Evolutionary conservation across 2,329 filamentous ascomycete genomes (phyloP).

Genomic region (Thermothelomyces thermophilus): DNA sequence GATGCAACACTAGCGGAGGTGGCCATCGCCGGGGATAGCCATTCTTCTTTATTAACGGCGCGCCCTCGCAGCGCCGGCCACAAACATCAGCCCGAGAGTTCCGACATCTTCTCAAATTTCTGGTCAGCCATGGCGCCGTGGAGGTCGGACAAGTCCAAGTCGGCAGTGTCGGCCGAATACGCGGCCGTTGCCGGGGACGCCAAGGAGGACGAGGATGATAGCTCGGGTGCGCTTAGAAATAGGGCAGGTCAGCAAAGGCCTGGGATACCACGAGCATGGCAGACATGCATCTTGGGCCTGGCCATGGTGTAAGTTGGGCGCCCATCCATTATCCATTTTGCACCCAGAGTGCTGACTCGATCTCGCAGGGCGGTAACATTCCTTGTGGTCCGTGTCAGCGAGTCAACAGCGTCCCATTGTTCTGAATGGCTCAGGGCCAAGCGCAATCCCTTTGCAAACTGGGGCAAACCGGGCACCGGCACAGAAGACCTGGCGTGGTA

Average conservation of each 20-base stretch:
- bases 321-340: not conserved
- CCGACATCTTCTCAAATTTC: not conserved
- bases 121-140: constrained; percentile 13
- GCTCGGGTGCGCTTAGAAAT: not conserved
- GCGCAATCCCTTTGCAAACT: constrained; percentile 29
- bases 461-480: constrained; percentile 33
- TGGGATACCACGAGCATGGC: constrained; percentile 1
- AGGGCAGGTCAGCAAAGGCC: not conserved
- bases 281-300: constrained; percentile 2
- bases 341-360: not conserved
- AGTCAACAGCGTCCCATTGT: not conserved
- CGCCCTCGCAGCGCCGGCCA: not conserved
- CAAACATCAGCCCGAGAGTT: not conserved
- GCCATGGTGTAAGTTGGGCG: constrained; percentile 3
- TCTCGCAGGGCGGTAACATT: not conserved
- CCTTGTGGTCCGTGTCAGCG: constrained; percentile 1
- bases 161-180: constrained; percentile 4
- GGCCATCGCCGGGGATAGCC: not conserved
- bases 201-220: not conserved
- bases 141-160: constrained; percentile 5
- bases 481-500: constrained; percentile 38
- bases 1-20: not conserved
- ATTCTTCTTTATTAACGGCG: not conserved
- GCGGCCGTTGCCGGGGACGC: not conserved
- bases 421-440: constrained; percentile 1